phyloP scores from a whole-genome alignment of 169 alveolate species.

The Eimeria acervulina region DNA sequence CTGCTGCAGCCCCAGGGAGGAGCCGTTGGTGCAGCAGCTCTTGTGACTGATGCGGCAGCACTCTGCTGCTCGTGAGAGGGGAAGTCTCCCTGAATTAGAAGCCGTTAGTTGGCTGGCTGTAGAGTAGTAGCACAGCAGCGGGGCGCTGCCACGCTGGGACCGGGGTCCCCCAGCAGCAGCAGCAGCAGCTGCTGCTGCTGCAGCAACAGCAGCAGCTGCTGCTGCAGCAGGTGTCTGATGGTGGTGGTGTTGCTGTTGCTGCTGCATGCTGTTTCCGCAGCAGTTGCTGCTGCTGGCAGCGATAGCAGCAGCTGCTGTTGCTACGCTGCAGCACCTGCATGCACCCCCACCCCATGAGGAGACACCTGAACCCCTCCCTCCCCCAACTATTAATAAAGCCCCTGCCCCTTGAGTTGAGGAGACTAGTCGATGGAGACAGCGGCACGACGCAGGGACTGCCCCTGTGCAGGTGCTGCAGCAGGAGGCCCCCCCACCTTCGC shows the following conservation, averaged over 20 bases:
- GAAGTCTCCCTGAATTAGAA: neutral
- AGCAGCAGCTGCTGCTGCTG: neutral
- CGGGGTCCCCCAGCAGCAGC: slow-evolving; percentile 35
- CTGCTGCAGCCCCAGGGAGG: neutral
- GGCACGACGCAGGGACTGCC: slow-evolving; percentile 7
- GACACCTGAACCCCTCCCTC: neutral
- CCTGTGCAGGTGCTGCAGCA: slow-evolving; percentile 18
- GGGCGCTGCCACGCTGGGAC: slow-evolving; percentile 1
- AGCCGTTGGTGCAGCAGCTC: slow-evolving; percentile 34
- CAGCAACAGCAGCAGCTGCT: slow-evolving; percentile 37
- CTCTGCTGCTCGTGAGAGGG: neutral
- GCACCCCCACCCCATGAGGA: neutral
- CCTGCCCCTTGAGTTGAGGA: neutral
- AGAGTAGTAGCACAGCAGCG: neutral
- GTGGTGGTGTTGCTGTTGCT: neutral
- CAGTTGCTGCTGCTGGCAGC: slow-evolving; percentile 12
- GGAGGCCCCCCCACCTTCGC: neutral
- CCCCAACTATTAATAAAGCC: neutral
- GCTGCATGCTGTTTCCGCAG: neutral
- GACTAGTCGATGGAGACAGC: neutral
- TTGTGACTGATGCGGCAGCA: neutral
- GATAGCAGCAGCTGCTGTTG: neutral
- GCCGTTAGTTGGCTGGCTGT: slow-evolving; percentile 13
- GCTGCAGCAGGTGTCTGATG: neutral
- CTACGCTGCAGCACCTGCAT: slow-evolving; percentile 52